These are phyloP conservation scores for Apocynum venetum DNA, from an alignment of 257 asterid species.

Conservation along the genomic window DNA sequence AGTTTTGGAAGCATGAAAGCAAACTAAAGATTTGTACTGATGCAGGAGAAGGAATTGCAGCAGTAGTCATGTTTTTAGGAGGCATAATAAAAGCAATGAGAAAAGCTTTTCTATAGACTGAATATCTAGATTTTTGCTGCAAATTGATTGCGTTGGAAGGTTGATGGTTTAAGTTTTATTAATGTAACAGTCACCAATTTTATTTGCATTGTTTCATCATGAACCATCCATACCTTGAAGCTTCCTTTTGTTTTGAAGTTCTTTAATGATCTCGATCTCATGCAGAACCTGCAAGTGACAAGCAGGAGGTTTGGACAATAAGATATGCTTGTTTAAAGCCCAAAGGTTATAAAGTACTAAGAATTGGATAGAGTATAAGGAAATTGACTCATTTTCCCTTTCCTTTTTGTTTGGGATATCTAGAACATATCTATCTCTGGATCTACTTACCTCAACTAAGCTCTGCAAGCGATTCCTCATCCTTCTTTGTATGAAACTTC, in stretches of 20 bases:
- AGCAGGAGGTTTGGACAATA: conserved; percentile 15
- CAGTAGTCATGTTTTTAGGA: not conserved
- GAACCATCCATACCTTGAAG: conserved; percentile 30
- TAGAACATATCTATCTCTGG: conserved; percentile 1
- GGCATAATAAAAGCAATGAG: not conserved
- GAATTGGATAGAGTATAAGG: not conserved
- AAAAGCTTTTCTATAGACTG: not conserved
- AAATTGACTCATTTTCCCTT: not conserved
- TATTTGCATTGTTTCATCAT: not conserved
- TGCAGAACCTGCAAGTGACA: conserved; percentile 48
- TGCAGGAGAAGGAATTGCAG: not conserved
- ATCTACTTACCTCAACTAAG: conserved; percentile 61
- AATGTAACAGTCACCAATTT: not conserved
- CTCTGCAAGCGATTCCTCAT: conserved; percentile 68
- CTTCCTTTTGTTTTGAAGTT: conserved; percentile 32
- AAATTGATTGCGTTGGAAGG: not conserved
- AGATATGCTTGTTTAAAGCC: conserved; percentile 4
- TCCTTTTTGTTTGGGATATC: not conserved
- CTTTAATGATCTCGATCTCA: conserved; percentile 37
- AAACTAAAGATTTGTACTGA: not conserved
- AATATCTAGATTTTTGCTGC: not conserved
- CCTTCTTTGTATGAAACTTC: conserved; percentile 77
- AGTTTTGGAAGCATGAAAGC: not conserved
- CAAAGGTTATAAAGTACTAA: not conserved
- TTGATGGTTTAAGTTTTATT: not conserved